A percentile compares a stretch with the other conserved stretches of the same genome.
phyloP scores from a whole-genome alignment of 805 yeast genomes.

The Danielozyma ontarioensis region DNA sequence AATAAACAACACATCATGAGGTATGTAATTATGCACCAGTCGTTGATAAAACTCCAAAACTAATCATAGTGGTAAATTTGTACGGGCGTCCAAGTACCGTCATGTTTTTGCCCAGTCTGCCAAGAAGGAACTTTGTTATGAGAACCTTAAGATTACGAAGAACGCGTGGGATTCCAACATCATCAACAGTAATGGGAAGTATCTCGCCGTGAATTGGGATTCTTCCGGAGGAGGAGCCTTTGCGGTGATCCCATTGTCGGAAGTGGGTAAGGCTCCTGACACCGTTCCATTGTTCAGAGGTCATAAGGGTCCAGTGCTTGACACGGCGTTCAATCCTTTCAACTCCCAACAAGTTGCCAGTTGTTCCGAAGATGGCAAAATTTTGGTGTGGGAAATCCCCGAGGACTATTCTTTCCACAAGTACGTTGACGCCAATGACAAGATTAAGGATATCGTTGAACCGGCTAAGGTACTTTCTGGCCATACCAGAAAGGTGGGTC shows the following conservation, averaged over 20 bases:
- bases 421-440: conserved; percentile 48
- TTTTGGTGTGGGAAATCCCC: conserved; percentile 87
- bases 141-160: conserved; percentile 71
- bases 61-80: conserved; percentile 66
- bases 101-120: conserved; percentile 90
- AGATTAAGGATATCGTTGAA: conserved; percentile 54
- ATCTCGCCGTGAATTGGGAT: conserved; percentile 84
- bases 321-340: conserved; percentile 94
- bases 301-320: conserved; percentile 91
- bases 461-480: conserved; percentile 74
- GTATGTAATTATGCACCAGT: background rate
- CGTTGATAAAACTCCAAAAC: too few relatives aligned
- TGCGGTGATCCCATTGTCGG: conserved; percentile 82
- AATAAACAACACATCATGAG: too few relatives aligned
- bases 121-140: conserved; percentile 66
- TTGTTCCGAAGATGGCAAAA: conserved; percentile 39
- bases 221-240: conserved; percentile 97
- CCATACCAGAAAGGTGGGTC: conserved; percentile 94
- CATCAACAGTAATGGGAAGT: conserved; percentile 81
- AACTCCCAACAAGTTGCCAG: conserved; percentile 48
- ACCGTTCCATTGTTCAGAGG: conserved; percentile 91
- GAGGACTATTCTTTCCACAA: conserved; percentile 68
- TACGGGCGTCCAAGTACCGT: conserved; percentile 94
- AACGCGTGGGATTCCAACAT: conserved; percentile 97
- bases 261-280: conserved; percentile 91